Evolutionary conservation across 768 basidiomycete genomes (phyloP).

Genomic region (Gautieria morchelliformis): DNA sequence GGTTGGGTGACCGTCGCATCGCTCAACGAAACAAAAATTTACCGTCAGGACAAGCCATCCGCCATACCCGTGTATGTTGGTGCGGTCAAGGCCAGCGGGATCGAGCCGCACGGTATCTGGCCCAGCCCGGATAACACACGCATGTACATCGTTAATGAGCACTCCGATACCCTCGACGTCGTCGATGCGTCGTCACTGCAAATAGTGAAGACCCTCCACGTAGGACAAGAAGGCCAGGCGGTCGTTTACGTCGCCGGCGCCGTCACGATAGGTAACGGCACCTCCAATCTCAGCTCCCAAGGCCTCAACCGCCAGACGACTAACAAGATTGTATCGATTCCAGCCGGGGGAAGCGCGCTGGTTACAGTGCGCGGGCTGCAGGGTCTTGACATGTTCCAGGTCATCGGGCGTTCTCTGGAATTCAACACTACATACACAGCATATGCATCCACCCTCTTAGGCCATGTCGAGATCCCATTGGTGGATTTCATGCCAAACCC

Average conservation of each 20-base stretch:
- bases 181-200: neutral
- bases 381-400: neutral
- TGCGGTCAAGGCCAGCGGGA: neutral
- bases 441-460: neutral
- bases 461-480: neutral
- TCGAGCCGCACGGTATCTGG: neutral
- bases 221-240: neutral
- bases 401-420: neutral
- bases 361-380: neutral
- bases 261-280: neutral
- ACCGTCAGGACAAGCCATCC: neutral
- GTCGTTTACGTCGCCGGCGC: neutral
- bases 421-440: neutral
- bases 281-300: neutral
- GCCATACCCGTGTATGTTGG: neutral
- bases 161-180: neutral
- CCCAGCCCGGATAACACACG: neutral
- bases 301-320: neutral
- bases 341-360: neutral
- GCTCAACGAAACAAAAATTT: neutral
- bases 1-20: neutral
- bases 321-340: neutral
- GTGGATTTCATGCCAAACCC: neutral
- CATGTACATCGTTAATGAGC: neutral
- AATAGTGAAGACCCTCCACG: neutral